phyloP scores from a whole-genome alignment of 2,329 filamentous ascomycete species.

The Fonsecaea nubica region DNA sequence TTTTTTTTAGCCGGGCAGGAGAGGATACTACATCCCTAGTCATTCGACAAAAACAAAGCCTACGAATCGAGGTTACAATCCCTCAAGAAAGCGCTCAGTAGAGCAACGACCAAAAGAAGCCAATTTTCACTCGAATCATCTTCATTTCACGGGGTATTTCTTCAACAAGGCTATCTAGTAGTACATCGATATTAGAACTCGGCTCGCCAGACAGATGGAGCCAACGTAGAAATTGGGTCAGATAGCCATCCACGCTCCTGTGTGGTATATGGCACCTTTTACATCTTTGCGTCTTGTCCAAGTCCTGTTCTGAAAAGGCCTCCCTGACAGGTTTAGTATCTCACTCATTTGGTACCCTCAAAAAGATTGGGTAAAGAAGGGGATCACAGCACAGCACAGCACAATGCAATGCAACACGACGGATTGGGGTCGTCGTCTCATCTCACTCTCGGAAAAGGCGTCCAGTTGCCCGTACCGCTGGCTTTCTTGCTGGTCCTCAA shows the following conservation, averaged over 20 bases:
- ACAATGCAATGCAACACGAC: neutral
- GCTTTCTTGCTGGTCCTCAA: conserved; percentile 16
- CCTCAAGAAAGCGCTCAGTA: neutral
- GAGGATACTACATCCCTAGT: neutral
- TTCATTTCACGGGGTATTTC: neutral
- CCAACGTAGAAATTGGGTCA: neutral
- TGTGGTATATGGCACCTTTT: neutral
- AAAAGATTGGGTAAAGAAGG: neutral
- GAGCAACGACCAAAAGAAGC: neutral
- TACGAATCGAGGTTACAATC: neutral
- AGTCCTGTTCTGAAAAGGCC: neutral
- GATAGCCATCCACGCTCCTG: neutral
- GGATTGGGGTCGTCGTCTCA: conserved; percentile 10
- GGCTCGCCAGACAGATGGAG: neutral
- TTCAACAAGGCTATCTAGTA: neutral
- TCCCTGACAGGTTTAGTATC: neutral
- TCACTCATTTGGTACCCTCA: neutral
- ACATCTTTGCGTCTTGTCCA: neutral
- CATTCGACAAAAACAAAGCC: neutral
- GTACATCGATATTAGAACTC: neutral
- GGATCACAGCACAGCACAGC: too few species aligned
- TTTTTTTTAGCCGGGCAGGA: neutral
- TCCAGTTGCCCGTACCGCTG: conserved; percentile 24
- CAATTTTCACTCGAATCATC: neutral
- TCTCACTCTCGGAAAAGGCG: conserved; percentile 30